Evolutionary conservation across 768 basidiomycete genomes (phyloP).

Genomic region (Lentinula edodes): DNA sequence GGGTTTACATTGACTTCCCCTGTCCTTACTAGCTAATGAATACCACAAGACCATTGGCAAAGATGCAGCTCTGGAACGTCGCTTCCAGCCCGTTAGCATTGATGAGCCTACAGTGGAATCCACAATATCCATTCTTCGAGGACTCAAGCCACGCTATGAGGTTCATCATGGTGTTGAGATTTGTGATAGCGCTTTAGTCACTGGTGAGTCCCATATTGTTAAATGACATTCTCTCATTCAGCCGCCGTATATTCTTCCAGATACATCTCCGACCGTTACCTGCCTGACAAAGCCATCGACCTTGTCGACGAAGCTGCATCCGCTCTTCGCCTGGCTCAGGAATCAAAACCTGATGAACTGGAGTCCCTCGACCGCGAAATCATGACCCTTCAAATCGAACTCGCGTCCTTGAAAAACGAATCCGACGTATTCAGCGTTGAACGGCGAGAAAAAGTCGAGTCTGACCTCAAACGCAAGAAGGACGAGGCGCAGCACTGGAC

Average conservation of each 20-base stretch:
- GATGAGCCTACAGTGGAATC: conserved; percentile 85
- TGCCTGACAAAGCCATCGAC: conserved; percentile 91
- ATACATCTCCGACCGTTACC: conserved; percentile 81
- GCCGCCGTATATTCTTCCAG: conserved; percentile 82
- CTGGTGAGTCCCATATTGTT: conserved; percentile 38
- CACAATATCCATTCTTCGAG: conserved; percentile 83
- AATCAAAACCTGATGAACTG: conserved; percentile 81
- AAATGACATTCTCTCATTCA: conserved; percentile 15
- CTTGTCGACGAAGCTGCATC: conserved; percentile 92
- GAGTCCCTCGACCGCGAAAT: conserved; percentile 81
- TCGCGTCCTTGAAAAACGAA: conserved; percentile 87
- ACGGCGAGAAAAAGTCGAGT: conserved; percentile 62
- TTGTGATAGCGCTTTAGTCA: conserved; percentile 82
- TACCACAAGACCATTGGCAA: conserved; percentile 90
- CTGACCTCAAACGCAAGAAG: conserved; percentile 53
- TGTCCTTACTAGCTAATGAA: conserved; percentile 58
- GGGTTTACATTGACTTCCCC: neutral
- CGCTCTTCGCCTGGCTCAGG: conserved; percentile 80
- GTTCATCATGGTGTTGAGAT: conserved; percentile 94
- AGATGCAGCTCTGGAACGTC: conserved; percentile 85
- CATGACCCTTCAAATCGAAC: conserved; percentile 83
- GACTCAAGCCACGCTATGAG: conserved; percentile 79
- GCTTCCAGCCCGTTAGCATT: conserved; percentile 86
- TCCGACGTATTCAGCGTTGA: conserved; percentile 79
- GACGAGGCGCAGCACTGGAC: conserved; percentile 57